Conservation (phyloP, 345 rosid genomes). For the Alliaria petiolata region DNA sequence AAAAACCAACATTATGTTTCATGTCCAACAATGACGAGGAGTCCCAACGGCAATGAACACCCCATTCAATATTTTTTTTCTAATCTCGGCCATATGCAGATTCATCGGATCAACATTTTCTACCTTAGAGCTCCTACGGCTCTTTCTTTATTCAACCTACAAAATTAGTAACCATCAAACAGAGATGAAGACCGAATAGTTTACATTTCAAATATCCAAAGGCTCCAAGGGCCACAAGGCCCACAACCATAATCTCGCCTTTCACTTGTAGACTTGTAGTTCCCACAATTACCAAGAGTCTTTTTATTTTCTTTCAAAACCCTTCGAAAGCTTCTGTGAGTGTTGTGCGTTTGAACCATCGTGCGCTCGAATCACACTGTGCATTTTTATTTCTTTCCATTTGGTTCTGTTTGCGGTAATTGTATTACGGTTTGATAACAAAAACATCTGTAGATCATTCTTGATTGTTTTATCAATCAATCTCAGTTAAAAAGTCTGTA, state of each 20-base stretch:
- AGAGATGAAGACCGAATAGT: neutral
- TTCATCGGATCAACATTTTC: no score
- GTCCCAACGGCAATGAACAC: neutral
- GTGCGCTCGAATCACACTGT: neutral
- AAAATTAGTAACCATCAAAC: neutral
- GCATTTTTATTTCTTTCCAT: neutral
- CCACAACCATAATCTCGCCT: no score
- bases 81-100: neutral
- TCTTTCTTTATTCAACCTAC: no score
- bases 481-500: neutral
- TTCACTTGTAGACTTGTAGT: no score
- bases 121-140: no score
- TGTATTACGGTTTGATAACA: neutral
- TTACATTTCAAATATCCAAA: neutral
- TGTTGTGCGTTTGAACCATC: no score
- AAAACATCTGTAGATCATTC: no score
- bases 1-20: no score
- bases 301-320: no score
- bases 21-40: neutral
- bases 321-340: neutral
- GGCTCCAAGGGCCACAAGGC: no score
- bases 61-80: neutral
- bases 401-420: neutral
- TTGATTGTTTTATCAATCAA: neutral
- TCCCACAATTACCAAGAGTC: no score